Conservation (phyloP, 257 asterid species). For the Catharanthus roseus region DNA sequence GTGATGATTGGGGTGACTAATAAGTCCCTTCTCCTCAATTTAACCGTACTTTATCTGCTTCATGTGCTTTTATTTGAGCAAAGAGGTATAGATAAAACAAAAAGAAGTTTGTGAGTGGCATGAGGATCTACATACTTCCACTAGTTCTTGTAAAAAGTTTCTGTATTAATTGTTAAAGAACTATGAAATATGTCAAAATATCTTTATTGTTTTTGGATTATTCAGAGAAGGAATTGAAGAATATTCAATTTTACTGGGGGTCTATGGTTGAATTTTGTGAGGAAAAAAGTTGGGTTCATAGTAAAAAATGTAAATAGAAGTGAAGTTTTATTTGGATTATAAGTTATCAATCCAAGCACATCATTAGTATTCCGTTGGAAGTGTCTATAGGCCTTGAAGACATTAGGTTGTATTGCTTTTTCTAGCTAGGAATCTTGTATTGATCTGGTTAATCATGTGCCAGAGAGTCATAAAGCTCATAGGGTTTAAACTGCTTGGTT, state of each 20-base stretch:
- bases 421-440: background rate
- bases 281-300: too few species aligned
- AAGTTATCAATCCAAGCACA: too few species aligned
- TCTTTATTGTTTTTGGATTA: background rate
- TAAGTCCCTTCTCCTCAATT: background rate
- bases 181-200: background rate
- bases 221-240: background rate
- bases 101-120: background rate
- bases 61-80: background rate
- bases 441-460: background rate
- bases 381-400: background rate
- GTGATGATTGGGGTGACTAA: too few species aligned
- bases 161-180: background rate
- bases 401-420: background rate
- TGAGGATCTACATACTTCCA: background rate
- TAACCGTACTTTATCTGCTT: background rate
- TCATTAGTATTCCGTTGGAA: background rate
- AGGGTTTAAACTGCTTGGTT: background rate
- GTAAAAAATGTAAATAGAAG: too few species aligned
- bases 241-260: too few species aligned
- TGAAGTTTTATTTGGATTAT: too few species aligned
- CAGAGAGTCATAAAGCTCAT: background rate
- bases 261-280: too few species aligned
- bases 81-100: background rate
- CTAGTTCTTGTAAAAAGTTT: background rate